Evolutionary conservation across 2,329 filamentous ascomycete species (phyloP), one percentile per base, ranked within the genome.

Genomic region (Sporothrix brasiliensis): DNA sequence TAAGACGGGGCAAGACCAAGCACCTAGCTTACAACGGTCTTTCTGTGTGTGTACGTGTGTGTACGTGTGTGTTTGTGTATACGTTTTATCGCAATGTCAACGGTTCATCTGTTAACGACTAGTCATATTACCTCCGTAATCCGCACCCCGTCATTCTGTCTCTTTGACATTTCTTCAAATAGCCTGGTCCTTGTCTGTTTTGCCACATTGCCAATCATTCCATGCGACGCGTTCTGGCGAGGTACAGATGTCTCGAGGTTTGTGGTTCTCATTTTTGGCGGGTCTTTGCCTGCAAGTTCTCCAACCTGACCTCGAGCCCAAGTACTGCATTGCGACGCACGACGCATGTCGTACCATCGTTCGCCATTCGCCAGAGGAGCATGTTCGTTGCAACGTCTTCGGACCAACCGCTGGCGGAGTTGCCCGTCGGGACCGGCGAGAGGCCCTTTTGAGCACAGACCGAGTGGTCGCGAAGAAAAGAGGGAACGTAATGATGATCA

Each of bases 381-480:
- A 30, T 65, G 27, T 50, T 52, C 27, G 27, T 24, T 34, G 47
- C 61, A 41, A 60, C 56, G 9, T 34, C 39, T 10, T 60, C 56
- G 56, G 56, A 60, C 30, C 34, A 60, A 4, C 39, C 19, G 56
- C 34, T 60, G 30, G 21, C 56, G 47, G 27, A 50, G 61, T 52
- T 34, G 61, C 27, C 47, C 41, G 47, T 66, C 61, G 61, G 61
- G 61, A 66, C 61, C 61, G 61, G 47, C 61, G 58, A 63, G 58
- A 14, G 16, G 27, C 41, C 58, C 58, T 47, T 39, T 44, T 24
- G 58, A 63, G 13, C 2, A 5, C 39, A 61, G n/a, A 61, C 39
- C 34, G 4, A 53, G 9, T 30, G 14, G 34, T 3, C 13, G 19
- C 4, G 63, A 69, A 41, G 16, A 21, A 58, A 56, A 39, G 19